A percentile compares a stretch with the other conserved stretches of the same genome.
Conservation (phyloP, 2,329 filamentous ascomycete species). For the Septoria petroselini region DNA sequence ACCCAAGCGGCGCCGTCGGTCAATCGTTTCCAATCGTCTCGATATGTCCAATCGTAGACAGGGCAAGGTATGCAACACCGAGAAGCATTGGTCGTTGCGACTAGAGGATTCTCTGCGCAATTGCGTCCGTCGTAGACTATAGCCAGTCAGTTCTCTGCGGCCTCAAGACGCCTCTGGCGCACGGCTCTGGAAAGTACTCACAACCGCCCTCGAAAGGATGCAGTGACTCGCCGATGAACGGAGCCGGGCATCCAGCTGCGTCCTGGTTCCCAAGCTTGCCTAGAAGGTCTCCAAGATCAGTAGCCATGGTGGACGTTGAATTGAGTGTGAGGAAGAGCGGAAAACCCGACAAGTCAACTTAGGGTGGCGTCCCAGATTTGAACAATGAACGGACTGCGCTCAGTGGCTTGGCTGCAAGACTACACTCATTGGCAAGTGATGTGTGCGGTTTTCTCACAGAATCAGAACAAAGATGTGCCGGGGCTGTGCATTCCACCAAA, state of each 20-base stretch:
- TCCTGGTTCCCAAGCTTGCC: constrained; percentile 22
- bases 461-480: not conserved
- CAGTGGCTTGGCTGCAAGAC: no score
- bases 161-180: no score
- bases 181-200: constrained; percentile 15
- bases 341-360: no score
- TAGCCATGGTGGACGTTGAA: not conserved
- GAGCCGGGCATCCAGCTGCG: constrained; percentile 29
- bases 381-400: no score
- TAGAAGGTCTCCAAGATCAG: constrained; percentile 6
- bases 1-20: constrained; percentile 72
- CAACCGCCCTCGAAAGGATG: constrained; percentile 30
- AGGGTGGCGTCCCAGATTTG: no score
- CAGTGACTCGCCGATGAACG: constrained; percentile 30
- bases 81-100: constrained; percentile 22
- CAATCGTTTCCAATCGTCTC: constrained; percentile 54
- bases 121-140: constrained; percentile 28
- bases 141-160: not conserved
- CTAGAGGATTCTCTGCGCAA: constrained; percentile 31
- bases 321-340: no score
- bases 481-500: no score
- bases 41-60: constrained; percentile 68
- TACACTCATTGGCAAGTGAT: no score
- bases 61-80: constrained; percentile 82
- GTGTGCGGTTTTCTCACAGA: not conserved